Percentiles rank a stretch among this genome's conserved stretches.
Conservation (phyloP, 257 asterid species). For the Henckelia pumila region DNA sequence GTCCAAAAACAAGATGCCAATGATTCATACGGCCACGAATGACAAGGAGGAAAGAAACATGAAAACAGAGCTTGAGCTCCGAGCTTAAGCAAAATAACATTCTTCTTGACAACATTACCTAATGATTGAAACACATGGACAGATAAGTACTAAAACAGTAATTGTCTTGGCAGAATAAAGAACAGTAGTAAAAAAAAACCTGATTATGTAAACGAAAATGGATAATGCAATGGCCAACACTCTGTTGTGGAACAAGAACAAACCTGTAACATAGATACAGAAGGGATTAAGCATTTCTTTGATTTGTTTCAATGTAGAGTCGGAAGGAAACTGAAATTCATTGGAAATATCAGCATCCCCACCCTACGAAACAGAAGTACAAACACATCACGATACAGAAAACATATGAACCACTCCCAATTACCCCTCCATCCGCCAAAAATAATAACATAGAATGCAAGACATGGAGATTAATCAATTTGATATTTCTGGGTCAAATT, state of each 20-base stretch:
- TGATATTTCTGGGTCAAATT: too few species aligned
- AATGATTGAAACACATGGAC: conserved; percentile 24
- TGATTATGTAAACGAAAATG: not conserved
- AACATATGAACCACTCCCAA: too few species aligned
- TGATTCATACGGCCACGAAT: conserved; percentile 4
- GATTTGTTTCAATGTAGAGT: not conserved
- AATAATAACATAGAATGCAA: too few species aligned
- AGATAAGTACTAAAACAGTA: conserved; percentile 8
- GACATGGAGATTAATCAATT: too few species aligned
- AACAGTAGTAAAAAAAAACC: conserved; percentile 5
- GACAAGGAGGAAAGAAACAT: conserved; percentile 2
- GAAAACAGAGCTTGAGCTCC: conserved; percentile 9
- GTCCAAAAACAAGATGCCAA: not conserved
- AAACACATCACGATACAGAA: too few species aligned
- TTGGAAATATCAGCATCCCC: too few species aligned
- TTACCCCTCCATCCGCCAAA: too few species aligned
- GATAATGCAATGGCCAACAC: not conserved
- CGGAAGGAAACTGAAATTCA: too few species aligned
- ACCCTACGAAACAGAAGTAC: too few species aligned
- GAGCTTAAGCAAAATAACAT: conserved; percentile 39
- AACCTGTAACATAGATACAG: not conserved
- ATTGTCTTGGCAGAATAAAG: not conserved
- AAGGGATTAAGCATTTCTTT: not conserved
- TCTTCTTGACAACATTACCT: conserved; percentile 96
- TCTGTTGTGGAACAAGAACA: not conserved